These are phyloP conservation scores for Colletotrichum liriopes DNA, from an alignment of 2,329 filamentous ascomycete species.

Conservation along the genomic window DNA sequence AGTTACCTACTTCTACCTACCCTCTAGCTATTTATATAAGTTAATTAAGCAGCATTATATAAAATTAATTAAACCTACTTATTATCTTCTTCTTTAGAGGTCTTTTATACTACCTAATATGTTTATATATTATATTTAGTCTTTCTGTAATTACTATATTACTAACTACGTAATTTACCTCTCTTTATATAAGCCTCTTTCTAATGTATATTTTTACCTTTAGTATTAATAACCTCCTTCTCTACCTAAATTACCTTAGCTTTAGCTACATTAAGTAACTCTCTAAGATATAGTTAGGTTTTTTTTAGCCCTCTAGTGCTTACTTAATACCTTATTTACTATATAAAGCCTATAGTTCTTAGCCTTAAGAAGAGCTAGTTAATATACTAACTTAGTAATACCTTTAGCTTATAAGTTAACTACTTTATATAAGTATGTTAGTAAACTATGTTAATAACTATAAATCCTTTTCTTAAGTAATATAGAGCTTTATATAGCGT, in stretches of 20 bases:
- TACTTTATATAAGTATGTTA: not conserved
- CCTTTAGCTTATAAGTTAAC: not conserved
- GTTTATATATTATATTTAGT: not conserved
- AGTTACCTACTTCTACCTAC: not conserved
- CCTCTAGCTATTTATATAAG: not conserved
- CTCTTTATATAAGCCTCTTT: not conserved
- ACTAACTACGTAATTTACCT: not conserved
- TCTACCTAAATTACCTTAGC: not conserved
- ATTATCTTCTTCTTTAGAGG: not conserved
- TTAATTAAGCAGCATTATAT: not conserved
- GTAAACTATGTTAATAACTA: not conserved
- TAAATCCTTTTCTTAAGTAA: not conserved
- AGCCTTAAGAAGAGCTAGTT: not conserved
- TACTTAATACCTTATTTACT: not conserved
- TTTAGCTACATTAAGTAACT: constrained; percentile 2
- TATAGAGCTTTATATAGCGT: not conserved
- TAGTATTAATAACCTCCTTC: not conserved
- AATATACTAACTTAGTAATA: not conserved
- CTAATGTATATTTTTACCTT: not conserved
- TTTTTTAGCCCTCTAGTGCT: not conserved
- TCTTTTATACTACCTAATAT: constrained; percentile 5
- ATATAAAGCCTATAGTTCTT: too few relatives aligned
- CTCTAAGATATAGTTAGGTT: not conserved
- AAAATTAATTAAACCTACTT: constrained; percentile 5
- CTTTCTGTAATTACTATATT: not conserved